Evolutionary conservation across 805 yeast species (phyloP), one percentile per base, ranked within the genome.

Genomic region (Tetrapisispora taiwanensis): DNA sequence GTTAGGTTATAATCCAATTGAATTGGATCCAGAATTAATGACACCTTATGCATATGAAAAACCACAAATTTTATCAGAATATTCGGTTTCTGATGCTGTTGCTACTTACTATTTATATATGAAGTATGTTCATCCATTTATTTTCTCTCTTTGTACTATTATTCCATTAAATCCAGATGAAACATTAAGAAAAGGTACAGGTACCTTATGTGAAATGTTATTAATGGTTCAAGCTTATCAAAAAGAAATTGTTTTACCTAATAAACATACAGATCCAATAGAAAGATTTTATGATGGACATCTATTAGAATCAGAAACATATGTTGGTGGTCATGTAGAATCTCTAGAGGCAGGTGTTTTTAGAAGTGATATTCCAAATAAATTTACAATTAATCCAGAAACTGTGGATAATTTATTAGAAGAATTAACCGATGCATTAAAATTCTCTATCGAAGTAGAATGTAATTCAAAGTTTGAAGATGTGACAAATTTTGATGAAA

Each of bases 241-340:
- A 43, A 71, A 76, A 9, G 67, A 73, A 30, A 89, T 94, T 46
- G 53, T 92, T 14, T 70, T 92, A 33, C 99, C 99, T 2, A 94
- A 90, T 62, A 92, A 92, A 65, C 94, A 94, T 56, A 74, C 79
- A 7, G 98, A 92, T 49, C 95, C 97, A 1, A 73, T 83, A n/a
- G 97, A 90, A 61, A 69, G 96, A 54, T 92, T 90, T 59, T 90
- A 87, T 63, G 84, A 92, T 52, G 98, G 97, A 2, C 98, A 92
- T 65, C 65, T 92, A 44, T 63, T 92, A 35, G 97, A 90, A 56
- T 81, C 95, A 1, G 99, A 92, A 63, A 92, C 99, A 0, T 92
- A 92, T 59, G 97, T 92, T 24, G 99, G 99, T 46, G 99, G 99
- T 1, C 98, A 92, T 54, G 99, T 92, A 19, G 97, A 94, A 64